These are phyloP conservation scores for Hanseniaspora gamundiae DNA, from an alignment of 1,139 yeast genomes.

Conservation along the genomic window DNA sequence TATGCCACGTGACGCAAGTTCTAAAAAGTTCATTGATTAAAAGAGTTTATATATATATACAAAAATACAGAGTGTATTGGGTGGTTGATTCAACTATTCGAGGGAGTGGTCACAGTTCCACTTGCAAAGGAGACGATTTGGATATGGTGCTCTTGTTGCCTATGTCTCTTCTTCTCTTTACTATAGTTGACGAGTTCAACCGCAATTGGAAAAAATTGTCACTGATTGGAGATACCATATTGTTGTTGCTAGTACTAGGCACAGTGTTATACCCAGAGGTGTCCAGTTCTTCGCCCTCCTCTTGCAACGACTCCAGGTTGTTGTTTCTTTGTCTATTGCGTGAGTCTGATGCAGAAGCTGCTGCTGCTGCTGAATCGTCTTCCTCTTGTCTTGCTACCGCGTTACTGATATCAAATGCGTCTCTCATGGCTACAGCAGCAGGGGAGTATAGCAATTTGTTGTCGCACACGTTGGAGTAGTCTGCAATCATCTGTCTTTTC, in stretches of 20 bases:
- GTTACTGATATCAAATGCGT: conserved; percentile 87
- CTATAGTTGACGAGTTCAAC: conserved; percentile 67
- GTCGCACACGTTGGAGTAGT: background rate
- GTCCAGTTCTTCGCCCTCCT: conserved; percentile 9
- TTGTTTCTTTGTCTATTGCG: conserved; percentile 1
- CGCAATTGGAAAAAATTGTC: conserved; percentile 49
- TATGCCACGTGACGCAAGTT: too few relatives aligned
- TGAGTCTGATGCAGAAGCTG: background rate
- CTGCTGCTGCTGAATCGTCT: conserved; percentile 36
- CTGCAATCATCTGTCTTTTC: conserved; percentile 6
- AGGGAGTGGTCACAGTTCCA: background rate
- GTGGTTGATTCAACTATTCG: too few relatives aligned
- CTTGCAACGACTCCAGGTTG: conserved; percentile 1
- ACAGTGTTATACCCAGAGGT: conserved; percentile 4
- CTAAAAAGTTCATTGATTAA: too few relatives aligned
- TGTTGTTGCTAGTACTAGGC: too few relatives aligned
- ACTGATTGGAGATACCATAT: conserved; percentile 12
- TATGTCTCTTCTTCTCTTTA: conserved; percentile 52
- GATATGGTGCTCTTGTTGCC: background rate
- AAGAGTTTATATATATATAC: too few relatives aligned
- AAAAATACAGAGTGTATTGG: too few relatives aligned
- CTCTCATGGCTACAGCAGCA: conserved; percentile 84
- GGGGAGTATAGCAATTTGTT: conserved; percentile 46
- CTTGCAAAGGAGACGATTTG: background rate
- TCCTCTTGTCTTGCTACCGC: conserved; percentile 92